These are phyloP conservation scores for Hygrophoropsis aurantiaca DNA, from an alignment of 768 basidiomycete genomes.

Conservation along the genomic window DNA sequence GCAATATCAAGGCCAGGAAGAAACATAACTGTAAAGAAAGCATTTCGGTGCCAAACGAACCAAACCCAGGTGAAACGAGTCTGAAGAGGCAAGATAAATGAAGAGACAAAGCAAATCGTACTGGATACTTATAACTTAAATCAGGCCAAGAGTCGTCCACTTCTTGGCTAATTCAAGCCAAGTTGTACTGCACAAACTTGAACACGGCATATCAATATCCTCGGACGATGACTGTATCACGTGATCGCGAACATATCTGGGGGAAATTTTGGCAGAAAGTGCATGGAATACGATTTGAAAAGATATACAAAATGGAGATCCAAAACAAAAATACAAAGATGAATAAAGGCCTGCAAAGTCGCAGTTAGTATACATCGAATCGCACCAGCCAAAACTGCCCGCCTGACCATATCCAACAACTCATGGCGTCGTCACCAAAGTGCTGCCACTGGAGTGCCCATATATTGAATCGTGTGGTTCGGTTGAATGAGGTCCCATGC, in stretches of 20 bases:
- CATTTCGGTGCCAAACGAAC: too few species aligned
- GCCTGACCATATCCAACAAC: too few species aligned
- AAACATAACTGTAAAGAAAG: too few species aligned
- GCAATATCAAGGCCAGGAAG: too few species aligned
- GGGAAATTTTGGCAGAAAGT: neutral
- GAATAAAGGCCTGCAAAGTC: neutral
- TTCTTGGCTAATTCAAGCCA: too few species aligned
- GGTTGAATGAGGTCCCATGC: slow-evolving; percentile 21
- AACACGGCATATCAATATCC: neutral
- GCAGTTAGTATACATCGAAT: slow-evolving; percentile 1
- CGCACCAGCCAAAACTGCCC: neutral
- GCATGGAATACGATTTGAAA: slow-evolving; percentile 4
- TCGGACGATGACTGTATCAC: neutral
- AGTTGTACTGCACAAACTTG: neutral
- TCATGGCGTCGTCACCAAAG: slow-evolving; percentile 28
- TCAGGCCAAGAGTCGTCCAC: too few species aligned
- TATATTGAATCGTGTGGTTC: slow-evolving; percentile 29
- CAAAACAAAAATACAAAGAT: neutral
- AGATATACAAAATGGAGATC: slow-evolving; percentile 15
- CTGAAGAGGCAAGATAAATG: too few species aligned
- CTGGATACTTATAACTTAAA: too few species aligned
- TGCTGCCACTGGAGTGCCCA: slow-evolving; percentile 17
- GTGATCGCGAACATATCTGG: slow-evolving; percentile 10
- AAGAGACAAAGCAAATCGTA: too few species aligned
- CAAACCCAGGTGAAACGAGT: too few species aligned